Conservation (phyloP, 1,139 yeast species). For the Diutina mesorugosa region DNA sequence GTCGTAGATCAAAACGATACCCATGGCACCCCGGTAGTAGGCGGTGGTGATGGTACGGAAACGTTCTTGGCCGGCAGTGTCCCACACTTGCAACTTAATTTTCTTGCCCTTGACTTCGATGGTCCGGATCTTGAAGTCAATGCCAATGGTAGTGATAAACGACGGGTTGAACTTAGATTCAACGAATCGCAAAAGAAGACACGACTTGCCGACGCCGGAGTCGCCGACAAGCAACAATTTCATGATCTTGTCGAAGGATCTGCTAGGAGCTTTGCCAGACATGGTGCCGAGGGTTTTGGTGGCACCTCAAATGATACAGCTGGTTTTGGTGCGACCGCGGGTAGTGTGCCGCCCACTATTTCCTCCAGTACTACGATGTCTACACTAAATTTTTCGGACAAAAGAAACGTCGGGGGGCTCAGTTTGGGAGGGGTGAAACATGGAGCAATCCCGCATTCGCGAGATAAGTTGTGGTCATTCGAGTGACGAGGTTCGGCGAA, state of each 20-base stretch:
- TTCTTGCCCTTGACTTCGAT: slow-evolving; percentile 87
- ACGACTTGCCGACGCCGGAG: slow-evolving; percentile 92
- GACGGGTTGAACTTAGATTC: slow-evolving; percentile 96
- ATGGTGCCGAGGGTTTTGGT: slow-evolving; percentile 11
- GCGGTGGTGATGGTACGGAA: slow-evolving; percentile 98
- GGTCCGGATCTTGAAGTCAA: slow-evolving; percentile 94
- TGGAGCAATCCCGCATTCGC: not conserved
- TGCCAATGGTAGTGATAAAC: slow-evolving; percentile 94
- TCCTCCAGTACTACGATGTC: not conserved
- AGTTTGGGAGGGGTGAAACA: not conserved
- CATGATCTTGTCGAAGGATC: slow-evolving; percentile 90
- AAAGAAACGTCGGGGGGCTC: not conserved
- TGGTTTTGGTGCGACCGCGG: not conserved
- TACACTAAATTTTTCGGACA: not conserved
- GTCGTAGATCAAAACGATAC: slow-evolving; percentile 89
- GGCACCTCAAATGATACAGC: not conserved
- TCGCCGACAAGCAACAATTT: slow-evolving; percentile 91
- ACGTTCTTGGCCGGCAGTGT: slow-evolving; percentile 97
- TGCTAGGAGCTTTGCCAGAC: slow-evolving; percentile 53
- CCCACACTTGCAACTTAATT: slow-evolving; percentile 96
- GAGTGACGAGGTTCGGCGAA: not conserved
- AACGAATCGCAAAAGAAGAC: slow-evolving; percentile 84
- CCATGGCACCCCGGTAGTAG: slow-evolving; percentile 98
- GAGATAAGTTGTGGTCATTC: not conserved
- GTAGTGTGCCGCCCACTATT: not conserved